Conservation (phyloP, 306 rosid genomes). For the Corylus avellana region DNA sequence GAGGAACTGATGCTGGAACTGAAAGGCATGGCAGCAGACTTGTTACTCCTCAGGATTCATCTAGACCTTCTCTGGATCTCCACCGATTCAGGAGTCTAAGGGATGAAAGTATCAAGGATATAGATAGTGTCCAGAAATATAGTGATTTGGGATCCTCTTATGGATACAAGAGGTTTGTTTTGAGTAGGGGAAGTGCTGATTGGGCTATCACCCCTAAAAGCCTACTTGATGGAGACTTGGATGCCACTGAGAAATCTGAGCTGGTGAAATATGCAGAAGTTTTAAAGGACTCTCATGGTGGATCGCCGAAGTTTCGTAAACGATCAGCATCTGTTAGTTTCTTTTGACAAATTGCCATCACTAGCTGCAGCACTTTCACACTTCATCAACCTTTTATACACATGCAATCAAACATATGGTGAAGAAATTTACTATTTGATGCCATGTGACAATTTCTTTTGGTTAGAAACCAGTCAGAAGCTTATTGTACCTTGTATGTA, state of each 20-base stretch:
- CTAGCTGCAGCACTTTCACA: slow-evolving; percentile 3
- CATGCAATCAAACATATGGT: slow-evolving; percentile 9
- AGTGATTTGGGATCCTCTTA: slow-evolving; percentile 39
- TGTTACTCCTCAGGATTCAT: slow-evolving; percentile 31
- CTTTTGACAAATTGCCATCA: slow-evolving; percentile 26
- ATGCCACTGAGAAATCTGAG: slow-evolving; percentile 45
- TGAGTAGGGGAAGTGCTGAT: slow-evolving; percentile 24
- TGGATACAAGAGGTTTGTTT: slow-evolving; percentile 30
- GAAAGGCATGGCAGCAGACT: slow-evolving; percentile 38
- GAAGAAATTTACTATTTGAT: slow-evolving; percentile 20
- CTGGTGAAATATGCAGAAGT: slow-evolving; percentile 81
- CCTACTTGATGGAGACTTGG: slow-evolving; percentile 32
- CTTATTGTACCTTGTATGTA: slow-evolving; percentile 24
- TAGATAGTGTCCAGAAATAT: slow-evolving; percentile 17
- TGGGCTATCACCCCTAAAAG: slow-evolving; percentile 27
- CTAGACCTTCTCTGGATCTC: slow-evolving; percentile 45
- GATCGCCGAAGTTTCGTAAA: slow-evolving; percentile 13
- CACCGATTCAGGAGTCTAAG: slow-evolving; percentile 29
- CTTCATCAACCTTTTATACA: slow-evolving; percentile 27
- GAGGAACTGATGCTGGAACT: slow-evolving; percentile 28
- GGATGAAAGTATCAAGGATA: slow-evolving; percentile 38
- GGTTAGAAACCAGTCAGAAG: slow-evolving; percentile 28
- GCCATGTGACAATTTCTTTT: slow-evolving; percentile 20
- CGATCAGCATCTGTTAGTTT: slow-evolving; percentile 55
- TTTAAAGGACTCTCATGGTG: slow-evolving; percentile 47